Evolutionary conservation across 2,329 filamentous ascomycete genomes (phyloP).

Genomic region (Clonostachys rosea): DNA sequence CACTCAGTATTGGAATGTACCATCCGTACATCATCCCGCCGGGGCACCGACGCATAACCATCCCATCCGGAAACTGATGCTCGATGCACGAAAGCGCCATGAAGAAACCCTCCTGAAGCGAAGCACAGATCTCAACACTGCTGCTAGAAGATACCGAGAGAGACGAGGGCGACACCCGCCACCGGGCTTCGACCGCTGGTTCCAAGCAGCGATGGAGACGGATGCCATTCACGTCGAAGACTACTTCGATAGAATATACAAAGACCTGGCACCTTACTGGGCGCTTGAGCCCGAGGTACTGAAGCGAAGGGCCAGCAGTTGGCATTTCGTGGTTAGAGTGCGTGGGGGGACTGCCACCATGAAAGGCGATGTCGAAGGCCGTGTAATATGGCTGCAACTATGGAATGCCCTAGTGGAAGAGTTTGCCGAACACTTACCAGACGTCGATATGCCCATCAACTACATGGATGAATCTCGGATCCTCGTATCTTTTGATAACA

Average conservation of each 20-base stretch:
- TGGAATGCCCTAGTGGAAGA: slow-evolving; percentile 45
- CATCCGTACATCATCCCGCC: slow-evolving; percentile 6
- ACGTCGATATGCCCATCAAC: slow-evolving; percentile 65
- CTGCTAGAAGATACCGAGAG: slow-evolving; percentile 49
- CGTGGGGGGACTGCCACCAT: slow-evolving; percentile 34
- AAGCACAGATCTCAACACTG: slow-evolving; percentile 42
- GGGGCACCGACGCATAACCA: slow-evolving; percentile 24
- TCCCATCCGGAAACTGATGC: slow-evolving; percentile 46
- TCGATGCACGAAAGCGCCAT: slow-evolving; percentile 36
- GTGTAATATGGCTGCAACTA: slow-evolving; percentile 37
- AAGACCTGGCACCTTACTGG: slow-evolving; percentile 59
- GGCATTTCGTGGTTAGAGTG: slow-evolving; percentile 41
- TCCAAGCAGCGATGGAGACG: slow-evolving; percentile 43
- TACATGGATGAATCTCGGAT: slow-evolving; percentile 59
- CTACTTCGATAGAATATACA: slow-evolving; percentile 61
- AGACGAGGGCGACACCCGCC: slow-evolving; percentile 57
- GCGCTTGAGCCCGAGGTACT: slow-evolving; percentile 38
- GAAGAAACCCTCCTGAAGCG: slow-evolving; percentile 32
- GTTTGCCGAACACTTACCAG: slow-evolving; percentile 50
- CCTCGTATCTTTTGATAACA: slow-evolving; percentile 53
- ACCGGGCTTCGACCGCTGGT: slow-evolving; percentile 60
- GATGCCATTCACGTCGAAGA: slow-evolving; percentile 56
- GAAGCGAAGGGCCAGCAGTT: slow-evolving; percentile 30
- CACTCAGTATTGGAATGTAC: slow-evolving; percentile 14
- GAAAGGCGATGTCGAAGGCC: slow-evolving; percentile 29